Conservation (phyloP, 2,329 filamentous ascomycete species). For the Phyllosticta citrichinensis region DNA sequence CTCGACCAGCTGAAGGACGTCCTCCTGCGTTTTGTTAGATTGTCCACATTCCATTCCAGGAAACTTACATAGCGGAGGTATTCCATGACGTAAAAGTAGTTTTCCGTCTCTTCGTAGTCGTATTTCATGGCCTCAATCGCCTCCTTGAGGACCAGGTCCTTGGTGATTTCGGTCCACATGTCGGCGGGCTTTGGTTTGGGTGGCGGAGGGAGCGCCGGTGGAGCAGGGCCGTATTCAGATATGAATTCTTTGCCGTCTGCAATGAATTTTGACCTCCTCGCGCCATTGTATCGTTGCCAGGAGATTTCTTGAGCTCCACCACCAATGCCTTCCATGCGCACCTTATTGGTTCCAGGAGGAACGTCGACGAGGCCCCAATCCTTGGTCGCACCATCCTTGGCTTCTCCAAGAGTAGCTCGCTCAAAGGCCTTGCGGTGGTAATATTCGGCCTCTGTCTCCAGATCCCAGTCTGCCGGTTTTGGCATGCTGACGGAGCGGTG, state of each 20-base stretch:
- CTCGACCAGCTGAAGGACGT: constrained; percentile 75
- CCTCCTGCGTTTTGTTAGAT: constrained; percentile 51
- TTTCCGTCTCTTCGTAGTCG: constrained; percentile 80
- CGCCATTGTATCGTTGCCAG: constrained; percentile 71
- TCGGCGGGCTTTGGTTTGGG: constrained; percentile 32
- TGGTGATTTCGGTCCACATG: constrained; percentile 96
- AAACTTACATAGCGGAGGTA: constrained; percentile 76
- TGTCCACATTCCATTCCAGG: neutral
- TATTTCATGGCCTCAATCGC: constrained; percentile 80
- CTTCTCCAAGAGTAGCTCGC: constrained; percentile 61
- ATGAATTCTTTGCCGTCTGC: constrained; percentile 50
- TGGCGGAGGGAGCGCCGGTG: constrained; percentile 6
- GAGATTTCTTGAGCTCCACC: constrained; percentile 66
- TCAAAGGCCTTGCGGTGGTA: constrained; percentile 60
- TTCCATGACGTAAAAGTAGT: constrained; percentile 86
- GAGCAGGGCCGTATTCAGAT: constrained; percentile 30
- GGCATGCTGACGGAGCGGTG: constrained; percentile 32
- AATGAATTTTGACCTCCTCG: constrained; percentile 63
- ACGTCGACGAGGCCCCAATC: constrained; percentile 79
- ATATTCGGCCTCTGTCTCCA: constrained; percentile 47
- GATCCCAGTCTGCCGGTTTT: constrained; percentile 42
- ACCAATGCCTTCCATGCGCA: constrained; percentile 71
- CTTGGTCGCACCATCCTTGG: constrained; percentile 61
- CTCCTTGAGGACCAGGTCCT: constrained; percentile 77
- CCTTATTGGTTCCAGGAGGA: constrained; percentile 69